These are phyloP conservation scores for Lunularia cruciata DNA, from an alignment of 225 moss, liverwort and hornwort genomes.

Conservation along the genomic window DNA sequence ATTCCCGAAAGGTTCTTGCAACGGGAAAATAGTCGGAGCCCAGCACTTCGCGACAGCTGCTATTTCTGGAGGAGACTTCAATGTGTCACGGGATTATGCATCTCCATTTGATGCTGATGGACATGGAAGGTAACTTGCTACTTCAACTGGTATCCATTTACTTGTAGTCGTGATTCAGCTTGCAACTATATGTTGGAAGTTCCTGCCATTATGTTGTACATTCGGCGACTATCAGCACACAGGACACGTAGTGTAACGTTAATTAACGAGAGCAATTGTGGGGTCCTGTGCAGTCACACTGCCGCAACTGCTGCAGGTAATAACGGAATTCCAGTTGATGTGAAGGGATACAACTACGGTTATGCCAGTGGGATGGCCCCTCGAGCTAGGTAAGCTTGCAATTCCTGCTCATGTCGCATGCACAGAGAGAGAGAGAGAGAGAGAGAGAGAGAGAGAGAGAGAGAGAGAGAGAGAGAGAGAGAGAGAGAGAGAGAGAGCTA, in stretches of 20 bases:
- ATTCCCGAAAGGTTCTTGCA: constrained; percentile 51
- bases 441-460: too few relatives aligned
- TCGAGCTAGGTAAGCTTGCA: constrained; percentile 38
- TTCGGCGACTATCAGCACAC: neutral
- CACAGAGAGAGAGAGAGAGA: too few relatives aligned
- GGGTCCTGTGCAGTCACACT: constrained; percentile 41
- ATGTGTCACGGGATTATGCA: constrained; percentile 45
- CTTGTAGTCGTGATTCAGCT: neutral
- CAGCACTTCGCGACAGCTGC: constrained; percentile 53
- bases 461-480: too few relatives aligned
- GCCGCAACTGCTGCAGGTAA: constrained; percentile 73
- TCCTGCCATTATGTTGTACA: too few relatives aligned
- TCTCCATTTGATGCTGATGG: constrained; percentile 55
- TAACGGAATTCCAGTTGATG: constrained; percentile 36
- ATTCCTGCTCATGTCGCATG: too few relatives aligned
- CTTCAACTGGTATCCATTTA: neutral
- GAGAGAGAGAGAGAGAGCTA: too few relatives aligned
- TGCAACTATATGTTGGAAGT: too few relatives aligned
- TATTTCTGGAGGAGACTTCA: constrained; percentile 50
- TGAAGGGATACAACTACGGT: constrained; percentile 47
- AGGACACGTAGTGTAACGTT: neutral
- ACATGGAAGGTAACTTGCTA: constrained; percentile 45
- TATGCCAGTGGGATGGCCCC: constrained; percentile 54
- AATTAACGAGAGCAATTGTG: too few relatives aligned
- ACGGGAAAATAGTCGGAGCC: constrained; percentile 52